These are phyloP conservation scores for Amaranthus cruentus DNA, from an alignment of 148 eudicot genomes.

Conservation along the genomic window DNA sequence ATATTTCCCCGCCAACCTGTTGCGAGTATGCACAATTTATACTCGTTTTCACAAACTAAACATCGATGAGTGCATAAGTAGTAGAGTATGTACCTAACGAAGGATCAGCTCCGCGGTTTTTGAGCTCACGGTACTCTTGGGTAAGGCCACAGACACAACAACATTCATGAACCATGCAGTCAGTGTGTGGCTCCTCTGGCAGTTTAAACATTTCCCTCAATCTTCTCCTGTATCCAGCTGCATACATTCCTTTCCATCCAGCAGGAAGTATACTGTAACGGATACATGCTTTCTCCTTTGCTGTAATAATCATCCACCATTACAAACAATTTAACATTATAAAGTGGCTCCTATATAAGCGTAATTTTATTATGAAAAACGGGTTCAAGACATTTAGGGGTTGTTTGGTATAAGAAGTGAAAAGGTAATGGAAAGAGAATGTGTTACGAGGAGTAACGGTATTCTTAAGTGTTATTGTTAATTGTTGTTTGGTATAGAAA, in stretches of 20 bases:
- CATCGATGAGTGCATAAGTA: no score
- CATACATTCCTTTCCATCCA: conserved; percentile 26
- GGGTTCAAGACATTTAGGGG: no score
- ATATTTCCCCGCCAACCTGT: conserved; percentile 31
- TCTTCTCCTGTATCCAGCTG: conserved; percentile 18
- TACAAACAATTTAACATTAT: not conserved
- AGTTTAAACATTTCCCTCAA: conserved; percentile 27
- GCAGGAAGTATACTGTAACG: conserved; percentile 14
- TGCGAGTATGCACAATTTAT: not conserved
- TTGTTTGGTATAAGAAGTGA: no score
- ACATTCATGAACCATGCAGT: conserved; percentile 24
- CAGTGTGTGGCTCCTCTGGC: conserved; percentile 30
- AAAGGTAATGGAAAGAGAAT: no score
- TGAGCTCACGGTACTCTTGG: conserved; percentile 32
- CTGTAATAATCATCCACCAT: conserved; percentile 4
- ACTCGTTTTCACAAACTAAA: not conserved
- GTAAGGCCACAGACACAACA: conserved; percentile 33
- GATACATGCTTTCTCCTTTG: conserved; percentile 23
- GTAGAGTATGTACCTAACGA: conserved; percentile 18
- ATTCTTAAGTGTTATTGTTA: no score
- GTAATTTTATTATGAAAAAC: not conserved
- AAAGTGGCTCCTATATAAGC: not conserved
- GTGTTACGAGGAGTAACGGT: no score
- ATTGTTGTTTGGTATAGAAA: no score
- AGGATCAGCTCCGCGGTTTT: conserved; percentile 31